Base-by-base conservation (phyloP, 2,329 filamentous ascomycete species). In the Beauveria sp. region DNA sequence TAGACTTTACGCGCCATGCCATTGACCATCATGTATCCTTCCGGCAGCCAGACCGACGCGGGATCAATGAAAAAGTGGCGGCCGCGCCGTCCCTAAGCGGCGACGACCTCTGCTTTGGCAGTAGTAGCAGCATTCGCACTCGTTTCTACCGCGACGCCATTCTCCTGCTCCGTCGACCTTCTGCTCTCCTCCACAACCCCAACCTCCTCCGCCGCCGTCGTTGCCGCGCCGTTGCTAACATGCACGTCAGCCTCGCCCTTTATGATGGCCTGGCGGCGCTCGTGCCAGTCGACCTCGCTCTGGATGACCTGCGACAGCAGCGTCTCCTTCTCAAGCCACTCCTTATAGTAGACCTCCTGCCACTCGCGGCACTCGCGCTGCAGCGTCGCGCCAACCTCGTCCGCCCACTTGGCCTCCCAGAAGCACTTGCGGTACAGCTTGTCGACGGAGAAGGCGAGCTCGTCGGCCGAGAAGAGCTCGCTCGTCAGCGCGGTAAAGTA, bases 241-340 rank as follows among this genome's bases (percentile, higher is more conserved):
- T 79, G 72, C 10, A 81, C 77, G 22, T 81, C 77, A 1, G 75
- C 78, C 3, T 73, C 73, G 10, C 78, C 79, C 2, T 75, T 76
- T 24, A 86, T 74, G 5, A 87, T 82, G 5, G 79, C 79, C 67
- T 81, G 75, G 46, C 84, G 80, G 58, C 85, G 78, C 62, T 81
- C 77, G 67, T 86, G 83, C 76, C 87, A 86, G 71, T 87, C 85
- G 40, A 84, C 79, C 71, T 93, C 90, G 68, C 78, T 81, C 68
- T 81, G 74, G 67, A 91, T 81, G 38, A 88, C 81, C 69, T 91
- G 90, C 62, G 90, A 84, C n/a, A 95, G 74, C 20, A 93, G 74
- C 34, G 90, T 81, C 74, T 95, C 90, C 74, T 93, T 93, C 74
- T 90, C 86, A 16, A 85, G 77, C 90, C 90, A 95, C 70, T 91